phyloP scores from a whole-genome alignment of 176 grass and related monocot genomes.

The Lolium multiflorum region DNA sequence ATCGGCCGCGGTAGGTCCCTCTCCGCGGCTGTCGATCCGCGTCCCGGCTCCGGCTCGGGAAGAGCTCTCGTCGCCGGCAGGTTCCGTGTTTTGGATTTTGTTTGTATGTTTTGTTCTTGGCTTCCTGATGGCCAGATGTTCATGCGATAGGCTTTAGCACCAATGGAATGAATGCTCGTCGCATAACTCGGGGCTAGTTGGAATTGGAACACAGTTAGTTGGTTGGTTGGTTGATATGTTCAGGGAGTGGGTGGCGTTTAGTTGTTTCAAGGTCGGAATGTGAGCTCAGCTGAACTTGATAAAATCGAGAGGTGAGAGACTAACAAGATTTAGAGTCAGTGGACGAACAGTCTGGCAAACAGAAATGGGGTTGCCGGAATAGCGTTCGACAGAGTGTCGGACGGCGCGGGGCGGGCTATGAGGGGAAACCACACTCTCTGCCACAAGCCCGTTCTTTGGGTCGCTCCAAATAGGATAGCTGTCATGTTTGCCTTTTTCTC shows the following conservation, averaged over 20 bases:
- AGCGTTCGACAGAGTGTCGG: background rate
- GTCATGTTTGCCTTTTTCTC: background rate
- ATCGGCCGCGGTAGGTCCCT: background rate
- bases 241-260: background rate
- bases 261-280: background rate
- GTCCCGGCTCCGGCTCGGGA: background rate
- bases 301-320: background rate
- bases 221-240: background rate
- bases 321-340: background rate
- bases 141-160: background rate
- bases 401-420: no score
- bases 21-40: background rate
- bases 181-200: background rate
- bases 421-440: background rate
- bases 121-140: background rate
- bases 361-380: background rate
- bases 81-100: background rate
- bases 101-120: background rate
- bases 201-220: background rate
- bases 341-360: background rate
- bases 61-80: conserved; percentile 14
- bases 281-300: background rate
- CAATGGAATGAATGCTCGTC: background rate
- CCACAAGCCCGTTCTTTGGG: background rate
- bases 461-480: conserved; percentile 5